A percentile compares a stretch with the other conserved stretches of the same genome.
phyloP scores from a whole-genome alignment of 179 eudicot genomes.

The Drosera spatulata region DNA sequence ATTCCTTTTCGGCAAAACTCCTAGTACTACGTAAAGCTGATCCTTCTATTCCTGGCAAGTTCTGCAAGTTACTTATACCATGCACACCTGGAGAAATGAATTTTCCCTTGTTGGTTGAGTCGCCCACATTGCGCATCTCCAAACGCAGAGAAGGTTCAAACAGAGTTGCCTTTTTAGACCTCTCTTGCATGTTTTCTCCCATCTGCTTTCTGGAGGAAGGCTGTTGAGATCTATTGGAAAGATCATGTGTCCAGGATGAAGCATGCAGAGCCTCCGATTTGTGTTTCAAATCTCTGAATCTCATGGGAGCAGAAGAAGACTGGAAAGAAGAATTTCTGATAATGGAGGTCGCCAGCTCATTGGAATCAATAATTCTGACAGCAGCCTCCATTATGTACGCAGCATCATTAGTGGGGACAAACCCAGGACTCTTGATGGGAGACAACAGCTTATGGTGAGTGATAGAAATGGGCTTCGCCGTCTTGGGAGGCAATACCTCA shows the following conservation, averaged over 20 bases:
- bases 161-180: slow-evolving; percentile 22
- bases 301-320: slow-evolving; percentile 62
- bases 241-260: slow-evolving; percentile 30
- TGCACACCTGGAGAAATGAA: slow-evolving; percentile 28
- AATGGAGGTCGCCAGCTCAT: slow-evolving; percentile 37
- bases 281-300: slow-evolving; percentile 52
- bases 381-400: slow-evolving; percentile 75
- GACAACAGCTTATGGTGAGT: slow-evolving; percentile 72
- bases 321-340: slow-evolving; percentile 33
- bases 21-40: slow-evolving; percentile 22
- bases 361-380: slow-evolving; percentile 63
- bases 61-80: slow-evolving; percentile 36
- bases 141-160: slow-evolving; percentile 29
- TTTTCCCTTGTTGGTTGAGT: slow-evolving; percentile 47
- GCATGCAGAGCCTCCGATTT: slow-evolving; percentile 48
- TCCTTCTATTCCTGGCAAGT: slow-evolving; percentile 37
- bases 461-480: slow-evolving; percentile 71
- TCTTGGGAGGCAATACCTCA: slow-evolving; percentile 77
- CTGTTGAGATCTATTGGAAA: slow-evolving; percentile 31
- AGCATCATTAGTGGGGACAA: slow-evolving; percentile 59
- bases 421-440: slow-evolving; percentile 87
- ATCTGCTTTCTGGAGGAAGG: slow-evolving; percentile 17
- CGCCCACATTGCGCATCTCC: slow-evolving; percentile 28
- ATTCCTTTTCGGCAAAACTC: slow-evolving; percentile 35
- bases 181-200: slow-evolving; percentile 33